Base-by-base conservation (phyloP, 306 rosid genomes). In the Albizia julibrissin region DNA sequence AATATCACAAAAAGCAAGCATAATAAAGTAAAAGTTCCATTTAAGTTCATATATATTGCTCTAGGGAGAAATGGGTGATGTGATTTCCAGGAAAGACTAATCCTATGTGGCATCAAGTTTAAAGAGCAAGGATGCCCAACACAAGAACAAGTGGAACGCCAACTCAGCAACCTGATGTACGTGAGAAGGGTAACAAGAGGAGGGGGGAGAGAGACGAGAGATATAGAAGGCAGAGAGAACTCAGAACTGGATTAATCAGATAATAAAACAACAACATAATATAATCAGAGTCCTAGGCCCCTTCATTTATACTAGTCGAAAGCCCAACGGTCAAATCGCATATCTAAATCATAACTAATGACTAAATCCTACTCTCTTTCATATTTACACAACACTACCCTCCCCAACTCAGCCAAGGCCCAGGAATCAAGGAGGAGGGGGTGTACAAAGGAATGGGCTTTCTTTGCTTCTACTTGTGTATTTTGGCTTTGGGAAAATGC, bases 1-100 rank as follows among this genome's bases (percentile, higher is more conserved):
- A 58, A 80, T 80, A 81, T 70, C 65, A 52, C 64, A 49, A 74
- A 72, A 52, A n/a, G 73, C 22, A 73, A 78, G 69, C 39, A 62
- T 14, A 12, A 26, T 62, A 27, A 27, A 27, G 3, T 21, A 64
- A 21, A 67, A 46, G 64, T 61, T 69, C 66, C 46, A 69, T 11
- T 22, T 40, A 1, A 42, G 74, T 11, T 21, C 33, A 70, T 22
- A 70, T 69, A 31, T 26, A 39, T 69, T 40, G 42, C 19, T 5
- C 33, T n/a, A 0, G 74, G 1, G 8, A 11, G 18, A 10, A 69
- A 40, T n/a, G 54, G 54, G 18, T 11, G 33, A 11, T 61, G 67
- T 1, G 16, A 18, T 61, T 24, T 24, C 13, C 16, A 10, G 33
- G 40, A 70, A 24, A 5, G 6, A 70, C 49, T 4, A 43, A 43